A percentile compares a stretch with the other conserved stretches of the same genome.
These are phyloP conservation scores for Vitis rupestris DNA, from an alignment of 164 flowering plant genomes.

Conservation along the genomic window DNA sequence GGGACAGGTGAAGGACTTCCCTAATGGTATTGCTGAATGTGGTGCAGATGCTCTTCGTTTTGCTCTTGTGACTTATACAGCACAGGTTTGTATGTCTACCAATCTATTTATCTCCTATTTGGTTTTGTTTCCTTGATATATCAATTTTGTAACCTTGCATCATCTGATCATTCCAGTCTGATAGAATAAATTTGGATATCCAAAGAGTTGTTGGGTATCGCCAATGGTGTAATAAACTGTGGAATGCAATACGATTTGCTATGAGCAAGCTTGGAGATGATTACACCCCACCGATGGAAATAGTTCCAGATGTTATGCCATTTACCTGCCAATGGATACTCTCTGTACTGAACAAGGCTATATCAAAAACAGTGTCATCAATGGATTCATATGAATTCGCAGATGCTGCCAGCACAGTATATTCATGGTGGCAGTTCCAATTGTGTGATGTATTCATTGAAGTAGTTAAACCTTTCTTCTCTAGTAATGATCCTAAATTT, in stretches of 20 bases:
- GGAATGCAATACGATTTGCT: constrained; percentile 94
- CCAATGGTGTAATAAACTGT: constrained; percentile 96
- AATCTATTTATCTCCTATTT: neutral
- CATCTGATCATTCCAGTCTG: constrained; percentile 58
- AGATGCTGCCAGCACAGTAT: constrained; percentile 75
- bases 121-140: neutral
- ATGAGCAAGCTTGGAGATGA: constrained; percentile 83
- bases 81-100: constrained; percentile 58
- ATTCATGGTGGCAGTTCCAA: constrained; percentile 96
- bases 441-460: constrained; percentile 95
- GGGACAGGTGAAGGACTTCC: constrained; percentile 83
- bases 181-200: constrained; percentile 90
- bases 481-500: constrained; percentile 41
- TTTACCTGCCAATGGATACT: constrained; percentile 94
- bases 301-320: constrained; percentile 48
- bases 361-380: constrained; percentile 63
- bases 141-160: neutral
- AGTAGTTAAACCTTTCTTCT: constrained; percentile 86
- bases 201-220: constrained; percentile 97
- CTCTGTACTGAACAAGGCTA: constrained; percentile 78
- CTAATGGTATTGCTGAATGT: constrained; percentile 85
- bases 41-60: constrained; percentile 96
- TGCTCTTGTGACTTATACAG: constrained; percentile 78
- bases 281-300: constrained; percentile 49
- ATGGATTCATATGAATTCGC: constrained; percentile 77